Evolutionary conservation across 2,329 filamentous ascomycete species (phyloP), one percentile per base, ranked within the genome.

Genomic region (Phialophora tarda): DNA sequence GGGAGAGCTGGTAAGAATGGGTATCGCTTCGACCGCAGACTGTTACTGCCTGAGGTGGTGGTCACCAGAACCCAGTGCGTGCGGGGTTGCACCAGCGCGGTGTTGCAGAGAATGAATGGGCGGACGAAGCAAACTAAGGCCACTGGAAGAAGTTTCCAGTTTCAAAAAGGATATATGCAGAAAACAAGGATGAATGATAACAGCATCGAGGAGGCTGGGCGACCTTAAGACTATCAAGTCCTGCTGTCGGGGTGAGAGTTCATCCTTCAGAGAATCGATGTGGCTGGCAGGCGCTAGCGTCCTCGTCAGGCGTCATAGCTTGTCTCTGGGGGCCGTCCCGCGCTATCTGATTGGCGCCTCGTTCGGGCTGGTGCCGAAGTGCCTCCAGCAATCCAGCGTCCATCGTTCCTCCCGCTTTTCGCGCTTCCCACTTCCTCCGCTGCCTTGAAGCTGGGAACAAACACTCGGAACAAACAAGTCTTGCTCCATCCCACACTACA

Each of bases 361-460:
- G 38, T 2, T 44, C 38, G 38, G 38, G 38, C 38, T 44, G 38
- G 17, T 44, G 38, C 17, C 38, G 38, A 44, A 44, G 17, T 44
- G 41, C 26, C 23, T 41, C 17, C 44, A 21, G 10, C 44, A 14
- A 26, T 7, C 11, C 55, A 6, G 17, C 7, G 44, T n/a, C 6
- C 28, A n/a, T 26, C 21, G 23, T n/a, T 51, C 24, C 34, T 6
- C 48, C 24, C 21, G 30, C 47, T 41, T 44, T 44, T 54, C 48
- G 30, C 30, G 48, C 48, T 54, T 62, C 14, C 21, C 48, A 11
- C 24, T 23, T 28, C 58, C 51, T 60, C 24, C 41, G 47, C 24
- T 61, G 59, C 47, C 48, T 12, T 44, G 55, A 62, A 62, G 54
- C 59, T 62, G 50, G 59, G 59, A 62, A 62, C 48, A n/a, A 10